Percentiles rank a stretch among this genome's conserved stretches.
Evolutionary conservation across 202 grass and related monocot genomes (phyloP).

Genomic region (Schoenoplectus triqueter): DNA sequence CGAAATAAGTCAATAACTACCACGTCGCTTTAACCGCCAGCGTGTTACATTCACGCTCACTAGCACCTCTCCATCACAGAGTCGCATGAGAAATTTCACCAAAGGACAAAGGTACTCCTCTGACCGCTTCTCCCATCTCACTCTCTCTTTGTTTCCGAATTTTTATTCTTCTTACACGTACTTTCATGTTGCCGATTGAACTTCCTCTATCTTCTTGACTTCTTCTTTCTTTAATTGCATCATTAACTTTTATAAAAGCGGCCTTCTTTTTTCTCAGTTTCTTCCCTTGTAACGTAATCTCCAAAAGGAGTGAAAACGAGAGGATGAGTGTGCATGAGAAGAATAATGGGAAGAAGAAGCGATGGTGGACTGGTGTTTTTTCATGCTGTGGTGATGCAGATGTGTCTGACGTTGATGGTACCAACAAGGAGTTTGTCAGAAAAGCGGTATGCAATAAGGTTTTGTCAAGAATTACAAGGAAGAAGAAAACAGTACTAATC

Average conservation of each 20-base stretch:
- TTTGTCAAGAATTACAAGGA: constrained; percentile 7
- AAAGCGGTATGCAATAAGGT: constrained; percentile 16
- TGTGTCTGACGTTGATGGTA: constrained; percentile 20
- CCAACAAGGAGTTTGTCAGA: neutral
- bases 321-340: constrained; percentile 22
- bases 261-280: neutral
- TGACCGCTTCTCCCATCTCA: neutral
- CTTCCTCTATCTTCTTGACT: neutral
- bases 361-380: neutral
- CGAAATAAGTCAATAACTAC: too few species aligned
- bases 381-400: constrained; percentile 20
- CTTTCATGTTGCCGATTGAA: neutral
- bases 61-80: constrained; percentile 25
- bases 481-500: constrained; percentile 15
- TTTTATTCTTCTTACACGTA: neutral
- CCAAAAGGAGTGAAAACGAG: neutral
- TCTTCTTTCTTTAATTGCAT: neutral
- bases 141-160: neutral
- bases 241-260: neutral
- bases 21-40: constrained; percentile 15
- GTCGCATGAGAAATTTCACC: constrained; percentile 33
- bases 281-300: neutral
- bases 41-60: constrained; percentile 1
- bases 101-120: neutral
- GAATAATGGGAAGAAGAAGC: neutral